Evolutionary conservation across 805 yeast genomes (phyloP).

Genomic region (Yamadazyma phyllophila): DNA sequence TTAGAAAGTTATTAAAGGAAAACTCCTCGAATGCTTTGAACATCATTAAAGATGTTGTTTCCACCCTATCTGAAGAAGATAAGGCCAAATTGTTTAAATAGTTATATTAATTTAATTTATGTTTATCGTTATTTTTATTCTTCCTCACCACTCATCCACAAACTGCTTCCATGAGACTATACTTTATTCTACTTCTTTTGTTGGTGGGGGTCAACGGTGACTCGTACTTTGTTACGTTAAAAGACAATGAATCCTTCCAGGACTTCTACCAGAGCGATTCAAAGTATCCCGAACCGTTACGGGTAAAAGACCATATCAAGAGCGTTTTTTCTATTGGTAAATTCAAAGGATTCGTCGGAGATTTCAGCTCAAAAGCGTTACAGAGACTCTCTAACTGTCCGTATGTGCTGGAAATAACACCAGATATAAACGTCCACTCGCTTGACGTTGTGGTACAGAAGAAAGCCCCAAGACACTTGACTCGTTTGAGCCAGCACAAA

Average conservation of each 20-base stretch:
- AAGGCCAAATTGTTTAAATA: constrained; percentile 19
- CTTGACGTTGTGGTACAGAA: constrained; percentile 44
- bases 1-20: constrained; percentile 50
- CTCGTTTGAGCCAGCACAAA: constrained; percentile 55
- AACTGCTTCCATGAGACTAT: not conserved
- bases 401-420: constrained; percentile 63
- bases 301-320: constrained; percentile 47
- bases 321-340: constrained; percentile 63
- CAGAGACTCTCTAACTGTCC: constrained; percentile 55
- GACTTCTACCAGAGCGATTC: constrained; percentile 47
- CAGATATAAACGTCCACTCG: constrained; percentile 61
- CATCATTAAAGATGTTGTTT: constrained; percentile 36
- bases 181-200: not conserved
- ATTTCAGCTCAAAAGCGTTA: constrained; percentile 48
- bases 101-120: constrained; percentile 16
- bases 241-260: constrained; percentile 48
- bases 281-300: constrained; percentile 31
- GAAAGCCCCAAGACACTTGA: constrained; percentile 64
- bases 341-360: constrained; percentile 69
- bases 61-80: constrained; percentile 35
- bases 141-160: no score
- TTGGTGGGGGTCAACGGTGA: not conserved
- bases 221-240: constrained; percentile 51
- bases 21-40: constrained; percentile 28
- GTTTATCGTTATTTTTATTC: no score